Base-by-base conservation (phyloP, 2,329 filamentous ascomycete species). In the Monosporascus sp. region DNA sequence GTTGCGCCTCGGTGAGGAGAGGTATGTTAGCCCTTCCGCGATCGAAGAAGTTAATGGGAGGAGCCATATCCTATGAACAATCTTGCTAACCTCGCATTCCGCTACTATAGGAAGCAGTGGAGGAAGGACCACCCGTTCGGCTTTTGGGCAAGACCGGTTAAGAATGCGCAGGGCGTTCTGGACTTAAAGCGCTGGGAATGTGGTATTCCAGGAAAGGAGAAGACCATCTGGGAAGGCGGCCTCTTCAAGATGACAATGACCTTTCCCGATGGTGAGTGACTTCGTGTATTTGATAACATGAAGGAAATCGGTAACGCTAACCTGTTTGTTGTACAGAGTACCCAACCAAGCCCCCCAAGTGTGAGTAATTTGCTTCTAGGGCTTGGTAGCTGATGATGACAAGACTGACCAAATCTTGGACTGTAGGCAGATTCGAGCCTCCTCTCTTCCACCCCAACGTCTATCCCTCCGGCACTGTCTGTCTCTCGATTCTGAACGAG, bases 381-480 rank as follows among this genome's bases (percentile, higher is more conserved):
- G 9, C 31, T 35, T 35, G 28, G 11, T 35, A 35, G 28, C 48
- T 15, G 15, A 48, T 24, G 35, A 15, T 8, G 15, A 37, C 24
- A 24, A 20, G 17, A 37, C 46, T 48, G 45, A 24, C 50, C 20
- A 48, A 20, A 17, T 35, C 28, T 37, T 14, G 8, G 17, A 51
- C 22, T 56, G 46, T 62, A 96, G 92, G 92, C 85, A 97, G 96
- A 81, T 99, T 99, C 68, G 84, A 87, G 0, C 94, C 94, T 14
- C 93, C 94, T 22, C 84, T 99, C 41, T 99, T 99, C 77, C 94
- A 99, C 68, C 94, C 94, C 0, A 99, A 99, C 71, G 94, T 99
- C 62, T 99, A 99, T 70, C 94, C 94, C 0, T 97, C 93, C 1
- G 95, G 94, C 61, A 99, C 94, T 48, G 94, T 99, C 57, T 99